phyloP scores from a whole-genome alignment of 2,329 filamentous ascomycete species.

The Didymella exigua region DNA sequence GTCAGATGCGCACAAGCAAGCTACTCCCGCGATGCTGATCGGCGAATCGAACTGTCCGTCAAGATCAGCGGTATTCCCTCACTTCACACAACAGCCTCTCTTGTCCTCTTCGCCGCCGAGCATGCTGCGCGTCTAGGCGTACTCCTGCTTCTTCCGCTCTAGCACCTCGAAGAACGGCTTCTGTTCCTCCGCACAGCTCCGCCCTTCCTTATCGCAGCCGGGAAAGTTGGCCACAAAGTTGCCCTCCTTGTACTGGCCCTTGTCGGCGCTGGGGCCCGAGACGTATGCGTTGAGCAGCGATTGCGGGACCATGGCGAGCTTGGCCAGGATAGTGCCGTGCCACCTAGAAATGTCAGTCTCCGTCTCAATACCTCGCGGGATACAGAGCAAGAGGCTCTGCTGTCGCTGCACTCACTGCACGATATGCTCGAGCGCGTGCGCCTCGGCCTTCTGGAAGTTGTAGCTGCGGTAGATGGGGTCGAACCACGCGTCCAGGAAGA shows the following conservation, averaged over 20 bases:
- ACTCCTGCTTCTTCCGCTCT: slow-evolving; percentile 25
- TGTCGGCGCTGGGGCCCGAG: slow-evolving; percentile 36
- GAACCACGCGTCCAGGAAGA: slow-evolving; percentile 94
- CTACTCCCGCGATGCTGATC: too few species aligned
- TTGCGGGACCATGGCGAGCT: slow-evolving; percentile 88
- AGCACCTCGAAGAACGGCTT: slow-evolving; percentile 54
- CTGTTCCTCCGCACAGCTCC: slow-evolving; percentile 76
- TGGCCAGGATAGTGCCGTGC: slow-evolving; percentile 94
- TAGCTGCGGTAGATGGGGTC: slow-evolving; percentile 92
- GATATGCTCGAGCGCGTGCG: slow-evolving; percentile 76
- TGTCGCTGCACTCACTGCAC: slow-evolving; percentile 50
- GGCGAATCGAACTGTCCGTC: too few species aligned
- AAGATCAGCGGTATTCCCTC: too few species aligned
- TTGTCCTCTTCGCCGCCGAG: too few species aligned
- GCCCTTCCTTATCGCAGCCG: slow-evolving; percentile 66
- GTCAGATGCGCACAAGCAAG: too few species aligned
- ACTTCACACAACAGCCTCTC: too few species aligned
- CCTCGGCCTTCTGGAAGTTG: slow-evolving; percentile 94
- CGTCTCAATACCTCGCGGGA: too few species aligned
- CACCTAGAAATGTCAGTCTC: slow-evolving; percentile 70
- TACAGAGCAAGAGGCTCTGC: not conserved
- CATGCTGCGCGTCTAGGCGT: too few species aligned
- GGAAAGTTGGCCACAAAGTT: slow-evolving; percentile 83
- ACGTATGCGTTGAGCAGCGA: slow-evolving; percentile 80
- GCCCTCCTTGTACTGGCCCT: slow-evolving; percentile 75